A percentile compares a stretch with the other conserved stretches of the same genome.
Conservation (phyloP, 768 basidiomycete species). For the Xerocomus potaroensis region DNA sequence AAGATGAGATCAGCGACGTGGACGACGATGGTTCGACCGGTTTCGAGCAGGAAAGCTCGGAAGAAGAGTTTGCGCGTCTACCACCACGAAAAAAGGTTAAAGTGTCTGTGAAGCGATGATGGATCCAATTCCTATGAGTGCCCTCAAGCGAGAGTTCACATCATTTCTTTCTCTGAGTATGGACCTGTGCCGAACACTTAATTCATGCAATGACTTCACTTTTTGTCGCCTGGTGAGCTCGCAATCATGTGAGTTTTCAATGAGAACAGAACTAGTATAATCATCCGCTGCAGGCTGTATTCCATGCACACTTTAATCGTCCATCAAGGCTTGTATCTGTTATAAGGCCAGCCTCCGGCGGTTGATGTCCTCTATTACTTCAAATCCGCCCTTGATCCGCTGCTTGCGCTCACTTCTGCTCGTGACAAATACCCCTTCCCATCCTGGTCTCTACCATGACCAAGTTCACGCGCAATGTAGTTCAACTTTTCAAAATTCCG, state of each 20-base stretch:
- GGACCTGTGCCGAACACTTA: no score
- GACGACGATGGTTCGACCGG: constrained; percentile 39
- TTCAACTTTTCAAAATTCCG: neutral
- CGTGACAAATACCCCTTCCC: neutral
- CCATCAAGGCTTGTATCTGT: neutral
- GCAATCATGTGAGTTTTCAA: no score
- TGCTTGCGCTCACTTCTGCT: neutral
- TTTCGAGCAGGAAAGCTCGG: constrained; percentile 37
- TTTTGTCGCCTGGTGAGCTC: no score
- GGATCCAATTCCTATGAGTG: constrained; percentile 12
- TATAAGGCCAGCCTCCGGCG: neutral
- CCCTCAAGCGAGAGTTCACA: no score
- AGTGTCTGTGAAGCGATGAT: constrained; percentile 44
- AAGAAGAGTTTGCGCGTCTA: constrained; percentile 44
- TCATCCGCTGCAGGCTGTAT: no score
- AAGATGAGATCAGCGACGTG: constrained; percentile 61
- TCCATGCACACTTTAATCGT: neutral
- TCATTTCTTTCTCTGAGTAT: no score
- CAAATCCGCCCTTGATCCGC: neutral
- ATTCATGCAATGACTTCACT: no score
- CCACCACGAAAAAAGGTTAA: constrained; percentile 53
- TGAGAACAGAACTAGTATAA: no score
- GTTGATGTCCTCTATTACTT: neutral
- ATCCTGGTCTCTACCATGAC: neutral
- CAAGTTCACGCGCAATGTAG: neutral